Conservation (phyloP, 305 asterid species). For the Vinca major region DNA sequence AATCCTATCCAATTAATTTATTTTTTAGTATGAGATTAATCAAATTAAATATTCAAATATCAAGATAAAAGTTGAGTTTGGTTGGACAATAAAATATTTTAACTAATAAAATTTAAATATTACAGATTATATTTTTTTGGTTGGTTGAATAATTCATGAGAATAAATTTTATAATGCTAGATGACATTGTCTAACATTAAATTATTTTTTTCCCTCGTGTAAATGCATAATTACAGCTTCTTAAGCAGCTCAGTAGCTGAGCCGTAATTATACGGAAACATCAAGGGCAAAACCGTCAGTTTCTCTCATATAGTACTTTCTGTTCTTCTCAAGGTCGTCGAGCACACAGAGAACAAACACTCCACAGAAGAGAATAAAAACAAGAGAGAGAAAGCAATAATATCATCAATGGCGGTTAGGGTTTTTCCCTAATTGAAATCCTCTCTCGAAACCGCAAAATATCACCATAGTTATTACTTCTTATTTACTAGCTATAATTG, state of each 20-base stretch:
- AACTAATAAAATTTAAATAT: no score
- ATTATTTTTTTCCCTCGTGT: no score
- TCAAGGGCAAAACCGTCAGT: neutral
- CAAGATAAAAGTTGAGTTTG: no score
- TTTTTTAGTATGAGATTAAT: no score
- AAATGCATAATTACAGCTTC: no score
- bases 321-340: slow-evolving; percentile 11
- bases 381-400: slow-evolving; percentile 13
- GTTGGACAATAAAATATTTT: no score
- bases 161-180: no score
- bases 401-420: slow-evolving; percentile 55
- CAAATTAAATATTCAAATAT: no score
- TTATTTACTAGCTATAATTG: slow-evolving; percentile 11
- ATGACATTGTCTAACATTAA: no score
- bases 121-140: no score
- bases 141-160: no score
- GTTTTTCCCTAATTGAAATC: slow-evolving; percentile 36
- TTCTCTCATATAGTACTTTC: neutral
- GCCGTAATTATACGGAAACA: neutral
- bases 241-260: neutral
- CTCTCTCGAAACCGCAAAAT: slow-evolving; percentile 9
- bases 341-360: neutral
- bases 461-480: slow-evolving; percentile 11
- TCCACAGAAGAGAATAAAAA: slow-evolving; percentile 8
- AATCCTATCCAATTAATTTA: no score